A percentile compares a stretch with the other conserved stretches of the same genome.
These are phyloP conservation scores for Pleurotus tuoliensis DNA, from an alignment of 768 basidiomycete genomes.

Conservation along the genomic window DNA sequence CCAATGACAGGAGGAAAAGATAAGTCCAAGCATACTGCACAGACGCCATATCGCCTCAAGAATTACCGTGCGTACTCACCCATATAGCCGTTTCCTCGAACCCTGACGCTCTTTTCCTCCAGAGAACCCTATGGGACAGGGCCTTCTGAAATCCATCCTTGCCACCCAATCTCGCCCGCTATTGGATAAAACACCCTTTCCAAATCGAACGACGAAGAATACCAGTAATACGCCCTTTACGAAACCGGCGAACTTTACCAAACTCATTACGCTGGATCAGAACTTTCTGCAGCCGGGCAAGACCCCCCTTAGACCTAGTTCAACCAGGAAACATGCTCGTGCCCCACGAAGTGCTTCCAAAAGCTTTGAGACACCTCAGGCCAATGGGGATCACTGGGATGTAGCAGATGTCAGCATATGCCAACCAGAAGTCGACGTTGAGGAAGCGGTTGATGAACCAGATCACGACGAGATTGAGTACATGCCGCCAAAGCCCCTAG, in stretches of 20 bases:
- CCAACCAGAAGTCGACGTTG: slow-evolving; percentile 21
- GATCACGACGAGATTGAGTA: slow-evolving; percentile 50
- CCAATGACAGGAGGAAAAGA: slow-evolving; percentile 1
- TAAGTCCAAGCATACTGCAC: not conserved
- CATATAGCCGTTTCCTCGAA: not conserved
- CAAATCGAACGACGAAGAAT: slow-evolving; percentile 46
- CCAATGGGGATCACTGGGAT: slow-evolving; percentile 72
- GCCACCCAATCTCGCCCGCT: slow-evolving; percentile 43
- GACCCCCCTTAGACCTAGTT: slow-evolving; percentile 55
- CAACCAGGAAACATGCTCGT: slow-evolving; percentile 60
- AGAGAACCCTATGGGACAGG: not conserved
- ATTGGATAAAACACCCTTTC: slow-evolving; percentile 73
- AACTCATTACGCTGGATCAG: slow-evolving; percentile 19
- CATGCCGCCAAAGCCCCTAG: slow-evolving; percentile 43
- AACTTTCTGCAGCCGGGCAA: slow-evolving; percentile 18
- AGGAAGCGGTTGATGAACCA: slow-evolving; percentile 25
- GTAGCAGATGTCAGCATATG: slow-evolving; percentile 50
- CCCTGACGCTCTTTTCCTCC: not conserved
- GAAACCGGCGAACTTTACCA: slow-evolving; percentile 33
- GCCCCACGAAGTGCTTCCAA: slow-evolving; percentile 46
- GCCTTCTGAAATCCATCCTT: slow-evolving; percentile 11
- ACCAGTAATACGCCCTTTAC: slow-evolving; percentile 30
- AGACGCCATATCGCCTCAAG: slow-evolving; percentile 6
- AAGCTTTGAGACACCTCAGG: slow-evolving; percentile 63
- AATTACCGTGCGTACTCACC: not conserved